Base-by-base conservation (phyloP, 2,329 filamentous ascomycete genomes). In the Bipolaris victoriae region DNA sequence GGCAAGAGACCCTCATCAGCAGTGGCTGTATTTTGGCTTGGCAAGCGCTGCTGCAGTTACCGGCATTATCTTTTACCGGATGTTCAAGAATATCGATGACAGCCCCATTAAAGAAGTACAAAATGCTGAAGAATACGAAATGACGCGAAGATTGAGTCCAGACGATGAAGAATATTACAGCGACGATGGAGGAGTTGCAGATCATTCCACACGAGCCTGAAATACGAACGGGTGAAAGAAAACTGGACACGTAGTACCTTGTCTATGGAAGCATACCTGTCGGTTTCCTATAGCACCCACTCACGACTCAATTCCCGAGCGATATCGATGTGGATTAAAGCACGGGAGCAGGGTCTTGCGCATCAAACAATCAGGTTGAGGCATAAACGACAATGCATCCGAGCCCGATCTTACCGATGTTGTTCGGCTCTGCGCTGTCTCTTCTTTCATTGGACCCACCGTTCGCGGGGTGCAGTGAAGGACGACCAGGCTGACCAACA, bases 21-120 rank as follows among this genome's bases (percentile, higher is more conserved):
- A 88, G 55, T 90, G 86, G 86, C 83, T 90, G 81, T 90, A 89
- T 66, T 79, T 80, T 22, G 84, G 84, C 18, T 74, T 89, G n/a
- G 82, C 81, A 5, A 66, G 76, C 51, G 79, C 80, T 15, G 81
- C 83, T 0, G 80, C 81, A 51, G 26, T 78, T 1, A 78, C 80
- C 3, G 84, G 84, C 20, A 75, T 79, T 29, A 60, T 83, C 53
- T 89, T 89, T 75, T 87, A 79, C 73, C 26, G 77, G 31, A 64
- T 78, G 45, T 86, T 83, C 75, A 60, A 26, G 20, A 35, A 44
- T 13, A 13, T 66, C 16, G 64, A 64, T 33, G 52, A 56, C 5
- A 46, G 47, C 7, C 43, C 41, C 1, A 16, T 15, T 13, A 52
- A 31, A 15, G 26, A 20, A 6, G 49, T 63, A 9, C 51, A 52